Evolutionary conservation across 176 grass and related monocot species (phyloP), one percentile per base, ranked within the genome.

Genomic region (Oryza nivara): DNA sequence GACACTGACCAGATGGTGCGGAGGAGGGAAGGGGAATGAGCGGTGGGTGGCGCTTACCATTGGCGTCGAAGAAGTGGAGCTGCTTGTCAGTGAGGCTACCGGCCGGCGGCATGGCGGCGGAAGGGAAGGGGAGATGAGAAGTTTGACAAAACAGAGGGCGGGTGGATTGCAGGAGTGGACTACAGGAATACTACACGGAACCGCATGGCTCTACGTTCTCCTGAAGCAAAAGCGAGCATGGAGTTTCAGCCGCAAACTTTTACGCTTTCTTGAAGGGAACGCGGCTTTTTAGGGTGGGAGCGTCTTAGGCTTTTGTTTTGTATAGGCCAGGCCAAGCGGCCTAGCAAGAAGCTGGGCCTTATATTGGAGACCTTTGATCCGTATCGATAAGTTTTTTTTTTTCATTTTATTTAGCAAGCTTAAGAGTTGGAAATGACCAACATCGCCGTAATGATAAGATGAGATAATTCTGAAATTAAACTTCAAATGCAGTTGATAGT

Each of bases 71-170:
- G 92, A 92, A 92, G 64, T 68, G 75, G 69, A 93, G 79, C 68
- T 98, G 92, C 0, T 93, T 91, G 20, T 88, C 49, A 67, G 79
- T 90, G 73, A 95, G 91, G 75, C 85, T 91, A 48, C 85, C 82
- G 15, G 84, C 84, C 47, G 75, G 84, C 68, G 84, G 75, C 89
- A 87, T 87, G 40, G 80, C 83, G 23, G 74, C 7, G 52, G 11
- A 1, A 16, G 36, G 12, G 36, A 63, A 15, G 36, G 12, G 36
- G 63, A 15, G 14, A 34, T 0, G 13, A 12, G 26, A 8, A 19
- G 34, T 12, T 43, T 82, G 78, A 20, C 14, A 2, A 2, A 60
- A 19, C 72, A 49, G 38, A 11, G 19, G 52, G n/a, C 44, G 68
- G 80, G 41, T 70, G 9, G 52, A 80, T 48, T 34, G 28, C 56